Percentiles rank a stretch among this genome's conserved stretches.
Conservation (phyloP, 1,139 yeast species). For the Debaryomyces coudertii region DNA sequence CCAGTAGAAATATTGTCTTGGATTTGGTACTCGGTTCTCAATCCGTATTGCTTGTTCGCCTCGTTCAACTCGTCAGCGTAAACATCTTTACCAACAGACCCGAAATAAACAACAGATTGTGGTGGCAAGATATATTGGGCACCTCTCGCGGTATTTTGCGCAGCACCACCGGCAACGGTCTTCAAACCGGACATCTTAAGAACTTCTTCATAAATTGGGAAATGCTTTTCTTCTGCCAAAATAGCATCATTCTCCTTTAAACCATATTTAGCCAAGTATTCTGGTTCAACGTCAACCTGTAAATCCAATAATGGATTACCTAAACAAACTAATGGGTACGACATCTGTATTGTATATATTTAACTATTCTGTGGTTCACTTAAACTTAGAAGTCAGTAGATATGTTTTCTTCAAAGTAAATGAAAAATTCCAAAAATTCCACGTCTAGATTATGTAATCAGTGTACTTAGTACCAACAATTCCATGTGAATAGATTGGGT, state of each 20-base stretch:
- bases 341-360: conserved; percentile 24
- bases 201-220: conserved; percentile 83
- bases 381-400: not conserved
- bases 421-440: not conserved
- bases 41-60: conserved; percentile 89
- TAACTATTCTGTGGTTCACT: not conserved
- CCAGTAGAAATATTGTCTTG: conserved; percentile 83
- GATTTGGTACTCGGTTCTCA: conserved; percentile 81
- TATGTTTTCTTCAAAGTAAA: not conserved
- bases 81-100: conserved; percentile 93
- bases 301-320: conserved; percentile 80
- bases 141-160: conserved; percentile 98
- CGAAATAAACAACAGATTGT: conserved; percentile 87
- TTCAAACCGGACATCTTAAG: conserved; percentile 62
- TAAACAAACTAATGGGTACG: conserved; percentile 50
- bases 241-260: conserved; percentile 94
- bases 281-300: conserved; percentile 75
- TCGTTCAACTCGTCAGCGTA: conserved; percentile 78
- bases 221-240: conserved; percentile 83
- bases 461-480: not conserved
- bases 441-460: not conserved
- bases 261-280: conserved; percentile 75
- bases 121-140: conserved; percentile 90
- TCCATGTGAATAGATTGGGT: not conserved
- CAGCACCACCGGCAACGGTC: conserved; percentile 98